phyloP scores from a whole-genome alignment of 768 basidiomycete species.

The Rhodotorula taiwanensis region DNA sequence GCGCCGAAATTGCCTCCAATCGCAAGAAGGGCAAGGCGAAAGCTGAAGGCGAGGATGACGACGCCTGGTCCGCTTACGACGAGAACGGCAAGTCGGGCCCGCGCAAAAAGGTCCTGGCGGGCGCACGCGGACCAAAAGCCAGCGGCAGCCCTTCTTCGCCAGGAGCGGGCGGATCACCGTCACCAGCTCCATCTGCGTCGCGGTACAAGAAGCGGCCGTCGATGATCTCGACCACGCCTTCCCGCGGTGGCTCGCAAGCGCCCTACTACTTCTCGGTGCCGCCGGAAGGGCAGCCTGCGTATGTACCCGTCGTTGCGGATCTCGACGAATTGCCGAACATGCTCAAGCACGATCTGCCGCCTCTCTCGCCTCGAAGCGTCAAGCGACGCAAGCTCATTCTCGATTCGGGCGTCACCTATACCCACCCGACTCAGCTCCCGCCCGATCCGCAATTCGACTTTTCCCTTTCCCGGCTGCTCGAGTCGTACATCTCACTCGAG shows the following conservation, averaged over 20 bases:
- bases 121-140: neutral
- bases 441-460: constrained; percentile 52
- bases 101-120: neutral
- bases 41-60: constrained; percentile 26
- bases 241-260: constrained; percentile 12
- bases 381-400: constrained; percentile 27
- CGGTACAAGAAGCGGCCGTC: constrained; percentile 16
- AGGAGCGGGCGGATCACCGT: neutral
- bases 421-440: constrained; percentile 61
- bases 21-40: constrained; percentile 18
- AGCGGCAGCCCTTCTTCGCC: constrained; percentile 10
- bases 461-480: constrained; percentile 56
- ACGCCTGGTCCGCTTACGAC: neutral
- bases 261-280: constrained; percentile 16
- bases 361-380: constrained; percentile 11
- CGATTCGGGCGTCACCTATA: constrained; percentile 51
- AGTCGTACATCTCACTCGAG: constrained; percentile 56
- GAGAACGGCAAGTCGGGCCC: neutral
- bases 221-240: neutral
- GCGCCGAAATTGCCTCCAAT: neutral
- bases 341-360: constrained; percentile 30
- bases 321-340: constrained; percentile 9
- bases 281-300: neutral
- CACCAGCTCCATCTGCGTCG: neutral
- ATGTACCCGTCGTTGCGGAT: constrained; percentile 15